phyloP scores from a whole-genome alignment of 805 yeast genomes.

The Myxozyma nipponensis region DNA sequence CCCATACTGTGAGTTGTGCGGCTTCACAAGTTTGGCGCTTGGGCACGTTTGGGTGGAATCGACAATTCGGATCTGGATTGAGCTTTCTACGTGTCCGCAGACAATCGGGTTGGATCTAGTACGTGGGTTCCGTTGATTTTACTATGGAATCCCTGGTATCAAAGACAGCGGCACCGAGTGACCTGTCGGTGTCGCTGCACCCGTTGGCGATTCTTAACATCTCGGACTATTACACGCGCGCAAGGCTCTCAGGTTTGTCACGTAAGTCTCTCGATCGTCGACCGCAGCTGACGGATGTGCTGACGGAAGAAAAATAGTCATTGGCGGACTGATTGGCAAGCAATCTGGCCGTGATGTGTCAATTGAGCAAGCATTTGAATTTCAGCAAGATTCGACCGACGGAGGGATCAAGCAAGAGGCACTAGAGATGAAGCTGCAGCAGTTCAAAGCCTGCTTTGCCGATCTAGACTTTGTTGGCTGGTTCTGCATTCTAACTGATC shows the following conservation, averaged over 20 bases:
- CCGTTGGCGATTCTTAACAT: slow-evolving; percentile 39
- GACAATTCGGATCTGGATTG: too few relatives aligned
- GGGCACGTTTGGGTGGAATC: too few relatives aligned
- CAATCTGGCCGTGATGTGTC: slow-evolving; percentile 32
- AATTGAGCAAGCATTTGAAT: slow-evolving; percentile 37
- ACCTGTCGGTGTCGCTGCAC: slow-evolving; percentile 32
- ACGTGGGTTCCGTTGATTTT: too few relatives aligned
- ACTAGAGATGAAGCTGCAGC: slow-evolving; percentile 29
- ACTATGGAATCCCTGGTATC: not conserved
- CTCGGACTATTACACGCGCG: slow-evolving; percentile 37
- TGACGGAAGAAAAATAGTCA: slow-evolving; percentile 26
- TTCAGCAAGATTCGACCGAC: slow-evolving; percentile 22
- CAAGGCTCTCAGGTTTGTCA: not conserved
- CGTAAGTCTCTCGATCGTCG: not conserved
- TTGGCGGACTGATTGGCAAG: slow-evolving; percentile 38
- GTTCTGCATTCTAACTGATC: slow-evolving; percentile 31
- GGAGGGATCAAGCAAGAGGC: slow-evolving; percentile 30
- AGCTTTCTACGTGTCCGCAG: too few relatives aligned
- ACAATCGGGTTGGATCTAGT: too few relatives aligned
- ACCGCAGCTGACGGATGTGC: slow-evolving; percentile 6
- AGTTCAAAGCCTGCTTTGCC: slow-evolving; percentile 35
- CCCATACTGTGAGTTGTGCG: too few relatives aligned
- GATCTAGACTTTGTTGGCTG: slow-evolving; percentile 37
- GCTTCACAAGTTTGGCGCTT: too few relatives aligned
- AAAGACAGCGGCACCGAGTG: slow-evolving; percentile 6